phyloP scores from a whole-genome alignment of 768 basidiomycete genomes.

The Cubamyces lactineus region DNA sequence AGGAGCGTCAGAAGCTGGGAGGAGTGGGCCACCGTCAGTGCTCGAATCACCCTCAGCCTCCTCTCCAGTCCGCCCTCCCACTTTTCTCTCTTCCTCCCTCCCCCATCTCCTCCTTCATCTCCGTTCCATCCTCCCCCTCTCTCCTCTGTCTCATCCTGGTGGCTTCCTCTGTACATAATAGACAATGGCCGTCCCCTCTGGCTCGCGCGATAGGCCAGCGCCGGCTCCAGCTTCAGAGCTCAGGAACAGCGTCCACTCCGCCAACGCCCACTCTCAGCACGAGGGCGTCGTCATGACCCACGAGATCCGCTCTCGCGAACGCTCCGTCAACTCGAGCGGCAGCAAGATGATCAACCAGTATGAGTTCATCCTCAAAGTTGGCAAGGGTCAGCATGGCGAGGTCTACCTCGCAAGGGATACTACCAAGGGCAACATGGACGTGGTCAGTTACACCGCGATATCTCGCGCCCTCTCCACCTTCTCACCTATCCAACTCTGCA shows the following conservation, averaged over 20 bases:
- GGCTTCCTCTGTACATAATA: conserved; percentile 25
- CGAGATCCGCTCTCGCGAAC: conserved; percentile 34
- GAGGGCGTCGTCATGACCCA: conserved; percentile 55
- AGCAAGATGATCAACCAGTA: conserved; percentile 81
- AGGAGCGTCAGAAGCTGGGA: background rate
- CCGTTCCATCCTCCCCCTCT: conserved; percentile 7
- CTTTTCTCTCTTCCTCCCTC: background rate
- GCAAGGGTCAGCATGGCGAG: conserved; percentile 88
- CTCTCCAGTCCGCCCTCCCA: conserved; percentile 6
- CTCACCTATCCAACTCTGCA: background rate
- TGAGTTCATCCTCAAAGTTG: conserved; percentile 72
- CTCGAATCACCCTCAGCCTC: conserved; percentile 5
- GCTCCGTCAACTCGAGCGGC: conserved; percentile 38
- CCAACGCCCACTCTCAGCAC: conserved; percentile 36
- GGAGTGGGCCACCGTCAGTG: background rate
- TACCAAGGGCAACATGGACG: conserved; percentile 41
- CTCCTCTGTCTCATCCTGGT: conserved; percentile 10
- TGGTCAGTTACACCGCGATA: conserved; percentile 39
- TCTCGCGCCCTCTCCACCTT: too few relatives aligned
- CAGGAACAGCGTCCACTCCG: conserved; percentile 23
- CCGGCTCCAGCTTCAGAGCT: conserved; percentile 8
- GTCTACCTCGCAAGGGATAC: conserved; percentile 75
- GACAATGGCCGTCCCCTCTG: conserved; percentile 28
- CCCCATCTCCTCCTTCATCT: conserved; percentile 9
- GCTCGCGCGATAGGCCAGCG: conserved; percentile 23